These are phyloP conservation scores for Kewa caespitosa DNA, from an alignment of 179 eudicot genomes.

Conservation along the genomic window DNA sequence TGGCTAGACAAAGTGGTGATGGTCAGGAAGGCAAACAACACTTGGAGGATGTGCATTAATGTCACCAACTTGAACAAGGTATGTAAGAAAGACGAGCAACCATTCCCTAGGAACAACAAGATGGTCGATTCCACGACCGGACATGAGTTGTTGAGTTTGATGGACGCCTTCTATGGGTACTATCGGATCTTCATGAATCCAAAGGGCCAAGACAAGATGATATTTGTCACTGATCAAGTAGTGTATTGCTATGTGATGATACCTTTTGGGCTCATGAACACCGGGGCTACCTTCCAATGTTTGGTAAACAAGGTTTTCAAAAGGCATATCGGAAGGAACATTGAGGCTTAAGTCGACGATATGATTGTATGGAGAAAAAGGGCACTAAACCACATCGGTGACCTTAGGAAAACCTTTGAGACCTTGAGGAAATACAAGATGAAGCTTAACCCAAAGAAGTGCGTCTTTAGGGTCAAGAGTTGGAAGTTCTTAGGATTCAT, in stretches of 20 bases:
- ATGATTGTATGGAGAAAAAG: background rate
- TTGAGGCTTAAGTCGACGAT: background rate
- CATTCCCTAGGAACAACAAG: background rate
- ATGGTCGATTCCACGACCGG: background rate
- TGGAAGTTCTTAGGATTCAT: background rate
- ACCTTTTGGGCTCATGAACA: background rate
- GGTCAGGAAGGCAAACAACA: background rate
- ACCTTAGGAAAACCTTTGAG: background rate
- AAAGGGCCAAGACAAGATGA: background rate
- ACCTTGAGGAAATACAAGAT: background rate
- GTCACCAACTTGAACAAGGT: background rate
- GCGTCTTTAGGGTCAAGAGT: background rate
- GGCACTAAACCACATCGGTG: background rate
- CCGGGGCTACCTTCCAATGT: background rate
- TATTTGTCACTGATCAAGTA: background rate
- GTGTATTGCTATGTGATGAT: background rate
- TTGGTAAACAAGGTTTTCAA: background rate
- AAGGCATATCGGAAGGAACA: background rate
- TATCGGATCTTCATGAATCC: background rate
- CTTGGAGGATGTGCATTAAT: background rate
- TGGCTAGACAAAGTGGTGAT: background rate
- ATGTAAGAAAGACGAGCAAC: background rate
- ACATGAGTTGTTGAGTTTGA: background rate
- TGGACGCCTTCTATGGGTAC: background rate
- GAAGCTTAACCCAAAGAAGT: background rate